Percentiles rank a stretch among this genome's conserved stretches.
phyloP scores from a whole-genome alignment of 345 rosid species.

The Diplotaxis tenuifolia region DNA sequence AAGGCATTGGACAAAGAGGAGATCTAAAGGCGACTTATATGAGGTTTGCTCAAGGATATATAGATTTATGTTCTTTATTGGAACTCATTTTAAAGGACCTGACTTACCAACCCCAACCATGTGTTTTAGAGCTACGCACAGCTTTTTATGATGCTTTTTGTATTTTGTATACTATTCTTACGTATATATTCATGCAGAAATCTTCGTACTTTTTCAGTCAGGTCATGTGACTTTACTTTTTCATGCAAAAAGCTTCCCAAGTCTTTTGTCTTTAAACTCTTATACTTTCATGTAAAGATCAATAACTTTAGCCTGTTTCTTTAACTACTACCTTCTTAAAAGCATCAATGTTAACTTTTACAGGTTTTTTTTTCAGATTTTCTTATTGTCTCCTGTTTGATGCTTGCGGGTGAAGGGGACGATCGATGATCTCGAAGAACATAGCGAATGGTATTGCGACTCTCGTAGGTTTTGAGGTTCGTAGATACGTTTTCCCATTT shows the following conservation, averaged over 20 bases:
- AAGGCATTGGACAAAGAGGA: slow-evolving; percentile 32
- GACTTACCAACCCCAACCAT: slow-evolving; percentile 47
- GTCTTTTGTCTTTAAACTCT: slow-evolving; percentile 37
- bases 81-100: slow-evolving; percentile 39
- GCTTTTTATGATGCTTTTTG: slow-evolving; percentile 40
- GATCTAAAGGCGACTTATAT: slow-evolving; percentile 37
- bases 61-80: slow-evolving; percentile 33
- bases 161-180: slow-evolving; percentile 30
- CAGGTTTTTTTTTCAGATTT: slow-evolving; percentile 34
- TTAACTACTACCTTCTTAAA: slow-evolving; percentile 22
- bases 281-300: slow-evolving; percentile 35
- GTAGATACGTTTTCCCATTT: slow-evolving; percentile 8
- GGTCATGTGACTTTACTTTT: slow-evolving; percentile 42
- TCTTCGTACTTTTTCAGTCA: slow-evolving; percentile 32
- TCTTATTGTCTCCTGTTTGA: slow-evolving; percentile 30
- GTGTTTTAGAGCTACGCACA: slow-evolving; percentile 38
- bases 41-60: slow-evolving; percentile 31
- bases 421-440: slow-evolving; percentile 20
- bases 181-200: slow-evolving; percentile 45
- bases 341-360: slow-evolving; percentile 34
- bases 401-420: slow-evolving; percentile 24
- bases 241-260: slow-evolving; percentile 41
- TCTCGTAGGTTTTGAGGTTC: slow-evolving; percentile 21
- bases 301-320: slow-evolving; percentile 28
- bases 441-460: neutral